phyloP scores from a whole-genome alignment of 495 filamentous ascomycete species.

The Aspergillus taichungensis region DNA sequence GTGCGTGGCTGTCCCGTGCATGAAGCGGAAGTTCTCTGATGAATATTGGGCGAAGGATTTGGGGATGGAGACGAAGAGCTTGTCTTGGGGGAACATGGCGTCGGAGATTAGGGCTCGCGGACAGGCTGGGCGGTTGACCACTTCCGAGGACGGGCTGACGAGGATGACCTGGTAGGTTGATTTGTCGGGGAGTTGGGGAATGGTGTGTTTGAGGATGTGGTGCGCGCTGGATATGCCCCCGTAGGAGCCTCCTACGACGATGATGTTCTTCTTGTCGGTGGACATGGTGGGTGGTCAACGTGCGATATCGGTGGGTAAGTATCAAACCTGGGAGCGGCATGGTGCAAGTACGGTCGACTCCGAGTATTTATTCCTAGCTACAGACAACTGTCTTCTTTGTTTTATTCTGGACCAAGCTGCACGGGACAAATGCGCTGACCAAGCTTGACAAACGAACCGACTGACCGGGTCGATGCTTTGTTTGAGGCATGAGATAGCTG shows the following conservation, averaged over 20 bases:
- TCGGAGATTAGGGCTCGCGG: conserved; percentile 41
- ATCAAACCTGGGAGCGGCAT: no score
- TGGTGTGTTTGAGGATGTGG: conserved; percentile 43
- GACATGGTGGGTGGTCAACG: no score
- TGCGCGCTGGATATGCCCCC: conserved; percentile 43
- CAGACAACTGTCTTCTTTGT: no score
- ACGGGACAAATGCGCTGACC: no score
- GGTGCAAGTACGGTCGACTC: no score
- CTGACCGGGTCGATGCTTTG: no score
- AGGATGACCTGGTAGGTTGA: conserved; percentile 27
- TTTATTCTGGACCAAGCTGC: no score
- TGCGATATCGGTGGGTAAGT: no score
- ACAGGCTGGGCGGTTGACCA: conserved; percentile 35
- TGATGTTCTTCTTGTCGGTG: conserved; percentile 22
- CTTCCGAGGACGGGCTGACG: conserved; percentile 34
- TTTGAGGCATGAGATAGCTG: no score
- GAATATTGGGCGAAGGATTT: conserved; percentile 35
- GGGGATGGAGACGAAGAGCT: conserved; percentile 39
- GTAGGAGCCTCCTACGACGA: conserved; percentile 48
- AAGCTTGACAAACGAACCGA: no score
- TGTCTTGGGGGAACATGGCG: conserved; percentile 33
- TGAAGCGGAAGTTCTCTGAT: conserved; percentile 19
- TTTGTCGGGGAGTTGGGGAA: conserved; percentile 29
- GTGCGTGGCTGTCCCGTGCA: conserved; percentile 25
- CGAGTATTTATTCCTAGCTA: no score